Evolutionary conservation across 805 yeast species (phyloP), one percentile per base, ranked within the genome.

Genomic region (Nakazawaea anatomiae): DNA sequence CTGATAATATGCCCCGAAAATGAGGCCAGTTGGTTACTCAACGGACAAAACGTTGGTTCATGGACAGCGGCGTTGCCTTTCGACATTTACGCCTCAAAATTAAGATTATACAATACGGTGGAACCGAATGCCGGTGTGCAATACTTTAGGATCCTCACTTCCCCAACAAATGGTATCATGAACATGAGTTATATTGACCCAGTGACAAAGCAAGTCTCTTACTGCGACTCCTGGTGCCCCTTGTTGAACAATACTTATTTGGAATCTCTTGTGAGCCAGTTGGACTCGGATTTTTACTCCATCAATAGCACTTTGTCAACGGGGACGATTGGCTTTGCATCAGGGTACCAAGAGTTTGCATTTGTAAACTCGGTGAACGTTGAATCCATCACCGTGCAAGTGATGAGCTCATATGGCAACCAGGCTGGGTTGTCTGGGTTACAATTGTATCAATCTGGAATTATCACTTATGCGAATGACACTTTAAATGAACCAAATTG

Each of bases 161-260:
- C 76, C 49, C 97, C 97, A 0, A 76, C 90, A 10, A 77, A 83
- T 57, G 89, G 97, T 56, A 92, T 92, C 54, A 87, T 94, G 96
- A 94, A 94, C 64, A 65, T 94, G 56, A 82, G 95, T 0, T 94
- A 90, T 60, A 70, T 87, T 27, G 92, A 92, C 61, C 96, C 96
- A 3, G 54, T 62, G 0, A 76, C 89, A 2, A 81, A 85, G 46
- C 67, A 72, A n/a, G 47, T 76, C 3, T 63, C 68, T 12, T 69
- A 70, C 61, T 94, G 99, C 72, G 96, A 90, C 65, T 95, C 96
- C 0, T 85, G 80, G 77, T 94, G 99, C 66, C 96, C 97, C 0
- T 70, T 92, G 29, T 67, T 76, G 1, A 72, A 73, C 31, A 63
- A 65, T 10, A 51, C 72, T 0, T 60, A 64, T 2, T 63, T 85